Evolutionary conservation across 371 early-diverging fungal species (phyloP).

Genomic region (Zychaea mexicana): DNA sequence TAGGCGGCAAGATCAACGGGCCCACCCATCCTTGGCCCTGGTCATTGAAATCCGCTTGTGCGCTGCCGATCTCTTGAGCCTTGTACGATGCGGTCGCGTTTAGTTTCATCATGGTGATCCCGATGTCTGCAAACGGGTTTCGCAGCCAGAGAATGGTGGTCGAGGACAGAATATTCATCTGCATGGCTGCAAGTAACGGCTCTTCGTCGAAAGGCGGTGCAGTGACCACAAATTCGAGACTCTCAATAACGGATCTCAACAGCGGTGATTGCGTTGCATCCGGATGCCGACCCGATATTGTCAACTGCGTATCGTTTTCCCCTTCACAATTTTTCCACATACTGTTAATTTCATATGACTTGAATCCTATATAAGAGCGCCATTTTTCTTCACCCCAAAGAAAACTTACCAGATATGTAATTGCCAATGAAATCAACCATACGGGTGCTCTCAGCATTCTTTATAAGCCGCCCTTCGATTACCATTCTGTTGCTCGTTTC

Average conservation of each 20-base stretch:
- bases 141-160: conserved; percentile 40
- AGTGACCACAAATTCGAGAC: conserved; percentile 30
- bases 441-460: conserved; percentile 12
- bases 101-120: conserved; percentile 35
- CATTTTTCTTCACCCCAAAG: not conserved
- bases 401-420: conserved; percentile 35
- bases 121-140: conserved; percentile 41
- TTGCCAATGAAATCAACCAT: conserved; percentile 38
- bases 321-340: not conserved
- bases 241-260: conserved; percentile 24
- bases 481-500: conserved; percentile 12
- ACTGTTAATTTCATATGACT: too few relatives aligned
- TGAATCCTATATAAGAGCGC: not conserved
- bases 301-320: conserved; percentile 13
- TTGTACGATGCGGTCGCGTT: conserved; percentile 42
- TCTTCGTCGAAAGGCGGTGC: conserved; percentile 35
- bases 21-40: conserved; percentile 26
- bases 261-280: conserved; percentile 31
- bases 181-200: conserved; percentile 38
- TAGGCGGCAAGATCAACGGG: conserved; percentile 21
- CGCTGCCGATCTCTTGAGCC: conserved; percentile 31
- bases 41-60: conserved; percentile 40
- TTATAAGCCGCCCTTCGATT: not conserved
- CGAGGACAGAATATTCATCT: conserved; percentile 47
- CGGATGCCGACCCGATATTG: conserved; percentile 42